A percentile compares a stretch with the other conserved stretches of the same genome.
phyloP scores from a whole-genome alignment of 495 filamentous ascomycete species.

The Cryomyces minteri region DNA sequence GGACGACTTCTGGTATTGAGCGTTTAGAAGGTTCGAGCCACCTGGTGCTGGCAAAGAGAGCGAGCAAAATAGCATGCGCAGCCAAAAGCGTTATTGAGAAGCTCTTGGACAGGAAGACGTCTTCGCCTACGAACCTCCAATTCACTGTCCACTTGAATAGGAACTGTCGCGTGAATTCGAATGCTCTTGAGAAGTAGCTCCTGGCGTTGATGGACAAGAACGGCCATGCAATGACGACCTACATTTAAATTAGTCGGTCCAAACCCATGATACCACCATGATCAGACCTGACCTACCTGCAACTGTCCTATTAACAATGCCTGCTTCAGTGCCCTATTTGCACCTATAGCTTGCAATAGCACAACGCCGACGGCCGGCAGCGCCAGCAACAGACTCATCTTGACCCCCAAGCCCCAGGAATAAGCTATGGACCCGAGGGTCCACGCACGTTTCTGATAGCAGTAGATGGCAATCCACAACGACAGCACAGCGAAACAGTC shows the following conservation, averaged over 20 bases:
- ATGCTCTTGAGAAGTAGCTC: slow-evolving; percentile 64
- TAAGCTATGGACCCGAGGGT: slow-evolving; percentile 51
- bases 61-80: slow-evolving; percentile 47
- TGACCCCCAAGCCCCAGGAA: slow-evolving; percentile 65
- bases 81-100: slow-evolving; percentile 54
- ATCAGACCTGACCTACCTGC: slow-evolving; percentile 31
- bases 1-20: slow-evolving; percentile 28
- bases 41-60: slow-evolving; percentile 34
- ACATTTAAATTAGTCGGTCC: slow-evolving; percentile 2
- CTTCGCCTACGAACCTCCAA: slow-evolving; percentile 82
- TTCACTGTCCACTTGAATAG: slow-evolving; percentile 98
- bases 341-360: slow-evolving; percentile 48
- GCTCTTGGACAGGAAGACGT: slow-evolving; percentile 53
- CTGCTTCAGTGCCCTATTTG: slow-evolving; percentile 41
- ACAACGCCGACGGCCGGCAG: slow-evolving; percentile 63
- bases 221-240: slow-evolving; percentile 50
- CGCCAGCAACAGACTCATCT: slow-evolving; percentile 78
- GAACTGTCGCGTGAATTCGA: slow-evolving; percentile 78
- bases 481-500: slow-evolving; percentile 72
- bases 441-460: slow-evolving; percentile 55
- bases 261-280: background rate
- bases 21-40: slow-evolving; percentile 37
- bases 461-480: slow-evolving; percentile 63
- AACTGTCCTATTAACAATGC: slow-evolving; percentile 51
- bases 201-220: slow-evolving; percentile 49